These are phyloP conservation scores for Dothistroma pini DNA, from an alignment of 2,329 filamentous ascomycete species.

Conservation along the genomic window DNA sequence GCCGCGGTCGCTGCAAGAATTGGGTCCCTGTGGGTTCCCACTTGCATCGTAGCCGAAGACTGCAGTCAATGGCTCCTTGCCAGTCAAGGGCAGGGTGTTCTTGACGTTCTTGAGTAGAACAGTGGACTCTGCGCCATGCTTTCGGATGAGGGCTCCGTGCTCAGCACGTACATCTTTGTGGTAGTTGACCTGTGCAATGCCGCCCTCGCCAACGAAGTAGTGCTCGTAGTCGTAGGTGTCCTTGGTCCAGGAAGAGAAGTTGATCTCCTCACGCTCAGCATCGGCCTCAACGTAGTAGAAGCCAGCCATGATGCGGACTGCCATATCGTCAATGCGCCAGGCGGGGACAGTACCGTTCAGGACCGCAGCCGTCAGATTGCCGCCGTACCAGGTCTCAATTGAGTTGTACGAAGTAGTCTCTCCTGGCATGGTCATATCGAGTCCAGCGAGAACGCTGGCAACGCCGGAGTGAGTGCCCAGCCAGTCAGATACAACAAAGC, in stretches of 20 bases:
- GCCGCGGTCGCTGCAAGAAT: constrained; percentile 45
- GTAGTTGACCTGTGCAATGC: constrained; percentile 62
- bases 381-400: constrained; percentile 60
- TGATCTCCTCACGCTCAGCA: constrained; percentile 44
- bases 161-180: constrained; percentile 75
- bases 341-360: constrained; percentile 33
- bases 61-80: constrained; percentile 45
- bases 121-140: constrained; percentile 52
- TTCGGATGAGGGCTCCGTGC: constrained; percentile 68
- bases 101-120: constrained; percentile 63
- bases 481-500: constrained; percentile 50
- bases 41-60: constrained; percentile 51
- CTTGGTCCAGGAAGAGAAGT: constrained; percentile 47
- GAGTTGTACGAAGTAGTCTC: constrained; percentile 68
- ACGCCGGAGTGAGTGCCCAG: constrained; percentile 38
- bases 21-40: constrained; percentile 45
- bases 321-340: constrained; percentile 35
- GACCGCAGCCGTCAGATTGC: constrained; percentile 33
- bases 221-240: constrained; percentile 66
- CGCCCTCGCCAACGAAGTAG: constrained; percentile 56
- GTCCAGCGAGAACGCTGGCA: constrained; percentile 28
- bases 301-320: constrained; percentile 32
- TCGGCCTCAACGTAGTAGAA: constrained; percentile 52
- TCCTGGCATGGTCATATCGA: constrained; percentile 44
- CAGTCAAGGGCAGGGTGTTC: constrained; percentile 51